phyloP scores from a whole-genome alignment of 2,329 filamentous ascomycete genomes.

The Colletotrichum higginsianum region DNA sequence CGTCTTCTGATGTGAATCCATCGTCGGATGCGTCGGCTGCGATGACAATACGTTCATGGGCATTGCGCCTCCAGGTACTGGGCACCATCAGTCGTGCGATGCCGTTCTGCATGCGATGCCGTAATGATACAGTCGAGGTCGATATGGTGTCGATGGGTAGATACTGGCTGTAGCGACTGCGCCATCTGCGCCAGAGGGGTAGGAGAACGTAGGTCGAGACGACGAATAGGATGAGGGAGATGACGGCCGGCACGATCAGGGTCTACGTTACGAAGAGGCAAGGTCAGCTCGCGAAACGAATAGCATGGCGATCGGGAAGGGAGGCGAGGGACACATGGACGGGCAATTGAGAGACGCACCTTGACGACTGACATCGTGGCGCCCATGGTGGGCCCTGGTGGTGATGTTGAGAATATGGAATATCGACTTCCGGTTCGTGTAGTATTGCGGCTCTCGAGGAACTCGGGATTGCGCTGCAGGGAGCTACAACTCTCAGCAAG shows the following conservation, averaged over 20 bases:
- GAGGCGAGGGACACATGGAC: slow-evolving; percentile 39
- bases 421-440: slow-evolving; percentile 5
- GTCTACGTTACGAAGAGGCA: slow-evolving; percentile 63
- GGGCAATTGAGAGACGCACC: slow-evolving; percentile 43
- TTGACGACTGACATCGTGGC: slow-evolving; percentile 54
- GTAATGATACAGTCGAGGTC: slow-evolving; percentile 68
- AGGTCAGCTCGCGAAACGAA: slow-evolving; percentile 30
- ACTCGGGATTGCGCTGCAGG: slow-evolving; percentile 2
- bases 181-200: slow-evolving; percentile 79
- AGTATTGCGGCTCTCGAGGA: neutral
- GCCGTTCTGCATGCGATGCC: slow-evolving; percentile 63
- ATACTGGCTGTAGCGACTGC: slow-evolving; percentile 80
- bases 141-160: slow-evolving; percentile 77
- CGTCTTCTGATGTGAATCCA: slow-evolving; percentile 76
- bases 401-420: slow-evolving; percentile 6
- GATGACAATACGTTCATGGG: slow-evolving; percentile 57
- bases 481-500: slow-evolving; percentile 12
- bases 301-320: slow-evolving; percentile 41
- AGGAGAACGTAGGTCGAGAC: slow-evolving; percentile 75
- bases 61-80: slow-evolving; percentile 64
- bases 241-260: slow-evolving; percentile 77
- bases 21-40: slow-evolving; percentile 61
- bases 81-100: slow-evolving; percentile 60
- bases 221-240: slow-evolving; percentile 79
- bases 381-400: slow-evolving; percentile 49